Percentiles rank a stretch among this genome's conserved stretches.
Evolutionary conservation across 805 yeast species (phyloP).

Genomic region (Starmerella kuoi): DNA sequence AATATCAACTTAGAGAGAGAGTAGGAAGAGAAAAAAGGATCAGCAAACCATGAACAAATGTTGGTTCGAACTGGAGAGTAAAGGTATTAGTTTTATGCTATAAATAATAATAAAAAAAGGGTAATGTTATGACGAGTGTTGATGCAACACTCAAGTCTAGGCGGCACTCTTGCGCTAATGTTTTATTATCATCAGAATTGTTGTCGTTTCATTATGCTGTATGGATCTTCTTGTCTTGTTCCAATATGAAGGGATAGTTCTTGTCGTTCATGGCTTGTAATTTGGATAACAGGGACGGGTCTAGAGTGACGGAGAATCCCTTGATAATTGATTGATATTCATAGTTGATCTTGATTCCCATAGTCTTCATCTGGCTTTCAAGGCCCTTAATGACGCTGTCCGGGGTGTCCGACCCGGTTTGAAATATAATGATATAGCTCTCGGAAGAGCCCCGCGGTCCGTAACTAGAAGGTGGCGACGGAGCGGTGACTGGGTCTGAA

Average conservation of each 20-base stretch:
- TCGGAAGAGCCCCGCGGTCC: conserved; percentile 1
- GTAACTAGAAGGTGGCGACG: background rate
- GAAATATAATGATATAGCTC: conserved; percentile 26
- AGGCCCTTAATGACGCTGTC: conserved; percentile 28
- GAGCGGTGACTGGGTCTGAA: no score
- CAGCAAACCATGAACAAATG: background rate
- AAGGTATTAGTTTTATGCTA: no score
- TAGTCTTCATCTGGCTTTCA: conserved; percentile 27
- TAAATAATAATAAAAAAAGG: background rate
- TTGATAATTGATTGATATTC: conserved; percentile 37
- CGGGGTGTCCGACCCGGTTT: conserved; percentile 27
- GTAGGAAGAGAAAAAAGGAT: background rate
- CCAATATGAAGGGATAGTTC: conserved; percentile 35
- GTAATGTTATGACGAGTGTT: background rate
- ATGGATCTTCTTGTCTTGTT: conserved; percentile 34
- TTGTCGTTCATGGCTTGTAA: conserved; percentile 20
- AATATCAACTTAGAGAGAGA: conserved; percentile 64
- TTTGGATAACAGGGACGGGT: conserved; percentile 25
- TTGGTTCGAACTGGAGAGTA: background rate
- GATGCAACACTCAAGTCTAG: background rate
- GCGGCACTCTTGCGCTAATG: background rate
- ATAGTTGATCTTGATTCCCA: conserved; percentile 38
- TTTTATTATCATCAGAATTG: background rate
- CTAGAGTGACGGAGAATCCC: conserved; percentile 38
- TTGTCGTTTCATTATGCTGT: background rate